Conservation (phyloP, 192 early-diverging fungal genomes). For the Gonapodya sp. region DNA sequence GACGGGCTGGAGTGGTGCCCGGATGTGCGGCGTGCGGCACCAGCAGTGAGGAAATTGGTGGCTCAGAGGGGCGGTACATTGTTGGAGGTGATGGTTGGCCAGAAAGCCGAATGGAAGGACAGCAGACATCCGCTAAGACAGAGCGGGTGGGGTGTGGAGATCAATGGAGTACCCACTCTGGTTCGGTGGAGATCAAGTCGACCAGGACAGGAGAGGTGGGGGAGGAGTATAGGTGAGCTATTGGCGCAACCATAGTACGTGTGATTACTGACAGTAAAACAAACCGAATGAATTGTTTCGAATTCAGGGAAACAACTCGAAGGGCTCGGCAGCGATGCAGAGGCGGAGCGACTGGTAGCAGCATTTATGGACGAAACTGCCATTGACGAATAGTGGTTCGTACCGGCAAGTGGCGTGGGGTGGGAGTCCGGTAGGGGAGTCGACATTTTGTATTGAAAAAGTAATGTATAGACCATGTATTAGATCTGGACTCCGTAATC, state of each 20-base stretch:
- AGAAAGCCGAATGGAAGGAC: neutral
- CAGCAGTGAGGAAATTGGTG: neutral
- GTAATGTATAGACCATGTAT: too few species aligned
- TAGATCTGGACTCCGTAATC: too few species aligned
- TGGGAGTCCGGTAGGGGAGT: neutral
- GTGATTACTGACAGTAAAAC: neutral
- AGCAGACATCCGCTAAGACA: neutral
- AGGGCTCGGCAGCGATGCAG: neutral
- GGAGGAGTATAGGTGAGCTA: neutral
- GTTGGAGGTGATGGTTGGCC: neutral
- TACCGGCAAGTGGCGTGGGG: neutral
- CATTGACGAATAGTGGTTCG: neutral
- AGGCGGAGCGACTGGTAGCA: neutral
- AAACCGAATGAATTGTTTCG: neutral
- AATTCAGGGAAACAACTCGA: neutral
- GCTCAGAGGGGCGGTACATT: neutral
- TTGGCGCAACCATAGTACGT: neutral
- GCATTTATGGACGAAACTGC: neutral
- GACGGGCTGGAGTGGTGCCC: constrained; percentile 4
- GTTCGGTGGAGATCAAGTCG: neutral
- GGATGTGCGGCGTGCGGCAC: neutral
- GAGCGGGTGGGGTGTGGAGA: neutral
- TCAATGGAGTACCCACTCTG: neutral
- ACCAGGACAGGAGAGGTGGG: neutral
- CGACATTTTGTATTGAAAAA: too few species aligned